phyloP scores from a whole-genome alignment of 148 eudicot species.

The Fallopia convolvulus region DNA sequence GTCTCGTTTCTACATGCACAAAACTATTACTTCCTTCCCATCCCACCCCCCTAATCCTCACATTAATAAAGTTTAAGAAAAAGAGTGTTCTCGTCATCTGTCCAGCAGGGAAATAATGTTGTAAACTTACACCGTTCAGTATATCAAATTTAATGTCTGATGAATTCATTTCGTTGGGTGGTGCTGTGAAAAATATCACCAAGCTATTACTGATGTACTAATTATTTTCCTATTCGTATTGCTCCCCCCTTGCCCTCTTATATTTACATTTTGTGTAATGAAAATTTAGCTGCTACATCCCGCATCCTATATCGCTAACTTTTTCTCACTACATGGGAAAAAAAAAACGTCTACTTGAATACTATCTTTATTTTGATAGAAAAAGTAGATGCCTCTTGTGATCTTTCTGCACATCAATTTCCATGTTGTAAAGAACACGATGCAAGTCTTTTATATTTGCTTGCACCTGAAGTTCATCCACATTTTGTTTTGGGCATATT shows the following conservation, averaged over 20 bases:
- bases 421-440: background rate
- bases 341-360: too few relatives aligned
- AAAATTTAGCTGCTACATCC: background rate
- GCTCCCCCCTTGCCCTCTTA: background rate
- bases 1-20: background rate
- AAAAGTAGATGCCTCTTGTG: background rate
- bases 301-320: background rate
- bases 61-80: background rate
- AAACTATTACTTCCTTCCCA: background rate
- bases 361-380: too few relatives aligned
- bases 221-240: background rate
- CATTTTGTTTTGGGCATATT: background rate
- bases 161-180: background rate
- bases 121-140: background rate
- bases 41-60: background rate
- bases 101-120: background rate
- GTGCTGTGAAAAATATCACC: background rate
- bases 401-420: background rate
- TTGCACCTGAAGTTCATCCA: background rate
- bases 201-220: background rate
- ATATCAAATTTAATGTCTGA: background rate
- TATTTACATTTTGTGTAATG: background rate
- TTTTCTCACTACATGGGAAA: background rate
- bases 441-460: background rate
- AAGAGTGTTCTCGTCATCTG: background rate